Evolutionary conservation across 257 asterid genomes (phyloP).

Genomic region (Forsythia viridissima): DNA sequence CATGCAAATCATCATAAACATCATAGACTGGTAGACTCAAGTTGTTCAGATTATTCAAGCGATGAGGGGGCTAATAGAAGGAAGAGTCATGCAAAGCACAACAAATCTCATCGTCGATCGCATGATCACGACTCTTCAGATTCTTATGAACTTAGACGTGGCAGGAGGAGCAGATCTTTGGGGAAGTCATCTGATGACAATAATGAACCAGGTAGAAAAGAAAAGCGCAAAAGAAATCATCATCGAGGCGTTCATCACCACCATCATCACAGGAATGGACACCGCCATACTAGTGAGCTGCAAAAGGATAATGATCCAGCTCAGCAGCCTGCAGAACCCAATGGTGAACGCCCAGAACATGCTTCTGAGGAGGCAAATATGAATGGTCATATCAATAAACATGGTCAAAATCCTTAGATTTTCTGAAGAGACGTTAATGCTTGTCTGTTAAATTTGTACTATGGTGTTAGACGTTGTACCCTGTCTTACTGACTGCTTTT

Average conservation of each 20-base stretch:
- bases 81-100: constrained; percentile 40
- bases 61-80: constrained; percentile 39
- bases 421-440: background rate
- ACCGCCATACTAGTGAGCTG: constrained; percentile 11
- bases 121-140: constrained; percentile 48
- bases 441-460: background rate
- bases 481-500: background rate
- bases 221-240: constrained; percentile 29
- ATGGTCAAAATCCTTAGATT: constrained; percentile 10
- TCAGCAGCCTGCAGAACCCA: background rate
- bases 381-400: constrained; percentile 18
- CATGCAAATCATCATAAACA: constrained; percentile 44
- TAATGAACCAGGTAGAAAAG: constrained; percentile 35
- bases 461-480: background rate
- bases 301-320: constrained; percentile 6
- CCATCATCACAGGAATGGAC: constrained; percentile 25
- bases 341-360: constrained; percentile 3
- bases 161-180: constrained; percentile 44
- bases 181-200: constrained; percentile 46
- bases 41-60: constrained; percentile 43
- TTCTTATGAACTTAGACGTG: constrained; percentile 41
- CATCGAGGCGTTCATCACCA: constrained; percentile 35
- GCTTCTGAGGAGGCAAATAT: constrained; percentile 20
- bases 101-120: constrained; percentile 32
- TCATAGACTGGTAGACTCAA: constrained; percentile 33